Base-by-base conservation (phyloP, 768 basidiomycete species). In the Mycena latifolia region DNA sequence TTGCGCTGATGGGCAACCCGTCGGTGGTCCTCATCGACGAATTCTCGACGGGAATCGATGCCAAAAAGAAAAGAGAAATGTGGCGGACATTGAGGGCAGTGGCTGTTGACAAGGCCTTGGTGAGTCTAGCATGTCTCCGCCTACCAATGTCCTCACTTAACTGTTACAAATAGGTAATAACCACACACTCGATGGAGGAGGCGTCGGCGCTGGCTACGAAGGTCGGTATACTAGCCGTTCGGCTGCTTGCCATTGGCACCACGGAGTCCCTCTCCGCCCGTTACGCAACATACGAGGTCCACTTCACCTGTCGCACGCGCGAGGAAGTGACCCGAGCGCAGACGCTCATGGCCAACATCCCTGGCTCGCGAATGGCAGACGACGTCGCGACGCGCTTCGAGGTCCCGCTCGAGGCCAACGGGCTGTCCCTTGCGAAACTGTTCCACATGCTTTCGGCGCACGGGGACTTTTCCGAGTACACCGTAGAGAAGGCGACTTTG, bases 21-120 rank as follows among this genome's bases (percentile, higher is more conserved):
- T 80, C 90, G 4, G 92, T 93, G 4, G 79, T 94, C 3, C 83
- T 94, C 24, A 93, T 94, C 50, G 93, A 94, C 66, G 92, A 94
- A 72, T 94, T 92, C 75, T 92, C 91, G 8, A 92, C 92, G 3
- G 93, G 93, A 7, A 88, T 94, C 52, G 93, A 93, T 73, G 90
- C 92, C 9, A 92, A 89, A 76, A 93, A 89, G 83, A 94, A 93
- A 76, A 81, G 93, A 37, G 91, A 93, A 31, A 92, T 94, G 89
- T 94, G 93, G 93, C 78, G 80, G 18, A 92, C 90, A 0, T 79
- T 94, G 60, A 81, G 89, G 59, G 85, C 82, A 28, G 88, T 92
- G 6, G 85, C 89, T 0, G 78, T 82, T 3, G 91, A 89, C 18
- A 92, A 93, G 72, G 89, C 10, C 27, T 6, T 51, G 28, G 20